phyloP scores from a whole-genome alignment of 192 early-diverging fungal species.

The Thoreauomyces humboldtii region DNA sequence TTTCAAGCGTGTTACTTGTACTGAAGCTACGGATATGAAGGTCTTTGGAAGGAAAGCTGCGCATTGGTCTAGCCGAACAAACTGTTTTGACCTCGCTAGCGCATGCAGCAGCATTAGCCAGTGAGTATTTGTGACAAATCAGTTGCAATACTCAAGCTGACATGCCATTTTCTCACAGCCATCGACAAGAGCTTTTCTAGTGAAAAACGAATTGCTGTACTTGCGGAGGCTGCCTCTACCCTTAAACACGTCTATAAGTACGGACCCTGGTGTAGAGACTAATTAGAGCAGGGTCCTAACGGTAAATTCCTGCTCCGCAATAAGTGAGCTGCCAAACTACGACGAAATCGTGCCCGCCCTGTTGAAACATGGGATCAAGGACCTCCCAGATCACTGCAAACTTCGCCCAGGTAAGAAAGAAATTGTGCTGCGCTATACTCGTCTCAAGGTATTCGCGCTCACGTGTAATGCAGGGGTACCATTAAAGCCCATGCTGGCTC shows the following conservation, averaged over 20 bases:
- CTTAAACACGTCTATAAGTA: constrained; percentile 72
- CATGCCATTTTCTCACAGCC: background rate
- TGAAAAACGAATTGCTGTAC: constrained; percentile 43
- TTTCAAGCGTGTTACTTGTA: too few relatives aligned
- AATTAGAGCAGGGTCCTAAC: too few relatives aligned
- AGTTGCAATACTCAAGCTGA: constrained; percentile 12
- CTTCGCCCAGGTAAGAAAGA: constrained; percentile 72
- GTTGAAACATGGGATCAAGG: constrained; percentile 69
- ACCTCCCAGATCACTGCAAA: constrained; percentile 75
- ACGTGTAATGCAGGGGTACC: constrained; percentile 70
- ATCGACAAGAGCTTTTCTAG: constrained; percentile 36
- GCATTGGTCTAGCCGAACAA: constrained; percentile 94
- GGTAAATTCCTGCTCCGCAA: background rate
- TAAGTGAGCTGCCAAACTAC: constrained; percentile 89
- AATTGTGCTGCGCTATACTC: constrained; percentile 5
- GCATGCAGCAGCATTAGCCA: constrained; percentile 50
- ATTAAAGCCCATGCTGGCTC: constrained; percentile 98
- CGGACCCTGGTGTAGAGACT: too few relatives aligned
- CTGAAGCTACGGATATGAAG: constrained; percentile 41
- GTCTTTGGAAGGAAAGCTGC: constrained; percentile 87
- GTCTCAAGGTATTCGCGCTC: background rate
- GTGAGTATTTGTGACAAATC: background rate
- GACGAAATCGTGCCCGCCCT: constrained; percentile 87
- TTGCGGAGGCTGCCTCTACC: constrained; percentile 49
- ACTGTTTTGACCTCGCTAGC: constrained; percentile 86